phyloP scores from a whole-genome alignment of 768 basidiomycete genomes.

The Suillus subalutaceus region DNA sequence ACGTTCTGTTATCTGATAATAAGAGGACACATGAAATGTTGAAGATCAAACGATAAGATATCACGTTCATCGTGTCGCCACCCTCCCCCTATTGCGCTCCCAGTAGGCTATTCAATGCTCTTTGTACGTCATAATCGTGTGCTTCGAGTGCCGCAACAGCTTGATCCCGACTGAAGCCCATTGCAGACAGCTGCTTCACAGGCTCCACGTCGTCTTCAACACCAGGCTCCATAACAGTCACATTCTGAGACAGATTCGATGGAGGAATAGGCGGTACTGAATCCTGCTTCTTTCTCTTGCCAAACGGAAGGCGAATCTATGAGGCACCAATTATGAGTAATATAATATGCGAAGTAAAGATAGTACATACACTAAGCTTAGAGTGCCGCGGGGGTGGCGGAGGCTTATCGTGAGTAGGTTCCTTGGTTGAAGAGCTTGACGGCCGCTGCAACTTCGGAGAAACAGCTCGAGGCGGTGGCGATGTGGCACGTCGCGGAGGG shows the following conservation, averaged over 20 bases:
- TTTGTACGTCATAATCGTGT: slow-evolving; percentile 79
- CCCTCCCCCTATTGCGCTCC: slow-evolving; percentile 30
- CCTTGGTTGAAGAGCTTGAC: slow-evolving; percentile 60
- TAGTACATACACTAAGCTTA: slow-evolving; percentile 71
- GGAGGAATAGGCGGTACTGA: slow-evolving; percentile 46
- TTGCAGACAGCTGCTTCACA: slow-evolving; percentile 78
- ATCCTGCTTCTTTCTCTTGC: slow-evolving; percentile 71
- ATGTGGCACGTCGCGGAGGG: slow-evolving; percentile 44
- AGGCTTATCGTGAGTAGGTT: slow-evolving; percentile 56
- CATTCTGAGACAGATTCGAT: slow-evolving; percentile 35
- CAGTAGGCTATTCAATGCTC: slow-evolving; percentile 76
- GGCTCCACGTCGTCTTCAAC: slow-evolving; percentile 73
- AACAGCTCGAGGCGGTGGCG: slow-evolving; percentile 51
- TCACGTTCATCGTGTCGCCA: slow-evolving; percentile 11
- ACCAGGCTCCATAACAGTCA: slow-evolving; percentile 54
- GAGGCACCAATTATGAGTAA: slow-evolving; percentile 17
- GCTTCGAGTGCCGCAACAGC: slow-evolving; percentile 85
- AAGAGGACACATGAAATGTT: slow-evolving; percentile 21
- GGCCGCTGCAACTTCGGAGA: slow-evolving; percentile 60
- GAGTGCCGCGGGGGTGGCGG: slow-evolving; percentile 59
- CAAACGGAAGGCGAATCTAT: slow-evolving; percentile 80
- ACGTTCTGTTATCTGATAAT: slow-evolving; percentile 19
- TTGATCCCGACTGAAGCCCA: slow-evolving; percentile 89
- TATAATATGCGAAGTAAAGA: slow-evolving; percentile 2
- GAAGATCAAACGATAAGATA: slow-evolving; percentile 24